Base-by-base conservation (phyloP, 352 stramenopile species). In the Pythium graminicola region DNA sequence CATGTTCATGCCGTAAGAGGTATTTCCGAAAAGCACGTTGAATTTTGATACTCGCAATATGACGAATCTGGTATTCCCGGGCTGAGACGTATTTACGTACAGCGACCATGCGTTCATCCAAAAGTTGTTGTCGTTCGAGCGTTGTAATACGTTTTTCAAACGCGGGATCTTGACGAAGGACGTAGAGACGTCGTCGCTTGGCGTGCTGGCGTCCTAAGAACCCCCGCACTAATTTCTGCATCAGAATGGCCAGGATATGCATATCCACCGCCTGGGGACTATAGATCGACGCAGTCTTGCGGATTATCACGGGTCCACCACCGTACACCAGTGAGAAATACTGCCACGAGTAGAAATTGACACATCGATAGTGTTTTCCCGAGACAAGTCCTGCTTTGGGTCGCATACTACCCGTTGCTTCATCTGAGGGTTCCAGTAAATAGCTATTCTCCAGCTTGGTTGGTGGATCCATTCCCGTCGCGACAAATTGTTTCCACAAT, bases 1-100 rank as follows among this genome's bases (percentile, higher is more conserved):
- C 61, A 46, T 86, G 70, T 50, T 83, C 76, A 11, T 57, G 51
- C 1, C 74, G 65, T 35, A 82, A 40, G 2, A 86, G 32, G 33
- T 64, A 67, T 4, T 68, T 47, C 13, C 71, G 70, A 41, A 82
- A 80, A 20, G 52, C 64, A 20, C 74, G 75, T 44, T 89, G 78
- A 53, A 89, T 77, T 38, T 75, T 82, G 32, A 80, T 58, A 7
- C 54, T 63, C 0, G 75, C 75, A 14, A 76, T 44, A 35, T 81
- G 68, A 20, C 69, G 72, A 46, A 72, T 69, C 55, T 89, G 78
- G 45, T 72, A 73, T 61, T 86, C 71, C 6, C 70, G 66, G 8
- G 78, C 60, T 13, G 67, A 38, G 35, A 89, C 78, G 36, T 74
- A 84, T 44, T 83, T 71, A 7, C 65, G 70, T 20, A 86, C 69